Base-by-base conservation (phyloP, 352 stramenopile species). In the Globisporangium apiculatum region DNA sequence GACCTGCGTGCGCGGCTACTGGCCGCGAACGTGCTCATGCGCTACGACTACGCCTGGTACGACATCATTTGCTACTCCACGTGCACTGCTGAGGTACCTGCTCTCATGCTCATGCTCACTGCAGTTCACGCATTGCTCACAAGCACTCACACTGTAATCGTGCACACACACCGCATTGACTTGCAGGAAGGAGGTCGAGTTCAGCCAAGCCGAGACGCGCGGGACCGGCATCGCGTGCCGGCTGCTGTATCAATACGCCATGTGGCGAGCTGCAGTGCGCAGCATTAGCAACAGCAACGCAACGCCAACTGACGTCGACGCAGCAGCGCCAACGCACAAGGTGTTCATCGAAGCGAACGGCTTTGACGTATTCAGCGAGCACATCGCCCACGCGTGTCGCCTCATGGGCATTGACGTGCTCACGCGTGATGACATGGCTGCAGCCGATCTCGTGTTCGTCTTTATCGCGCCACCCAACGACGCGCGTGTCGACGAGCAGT, bases 1-100 rank as follows among this genome's bases (percentile, higher is more conserved):
- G 42, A 47, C 42, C 31, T 55, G 48, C 80, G 80, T 51, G 68
- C 80, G 66, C 77, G 72, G 15, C 71, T 90, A 35, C 40, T 79
- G 35, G 64, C 60, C 37, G 61, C 77, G 31, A 71, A 74, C 10
- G 69, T 91, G 55, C 73, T 83, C 57, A 94, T 94, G 82, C 80
- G 84, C 55, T 90, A 94, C 55, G 84, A 94, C 57, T 94, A 94
- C 57, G 84, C 84, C 1, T 94, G 84, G 84, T 85, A 62, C 43
- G 68, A 31, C 24, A 31, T 31, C 24, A 31, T 31, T 31, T 31
- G 24, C 24, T 31, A 31, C 24, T 31, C 24, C 24, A 31, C 24
- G 3, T 31, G 3, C 24, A 31, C 1, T 31, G 24, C 24, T 31
- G 24, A 31, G 1, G 24, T 31, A 31, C 24, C 24, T 3, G 24